Base-by-base conservation (phyloP, 2,329 filamentous ascomycete species). In the Diaporthe sp. region DNA sequence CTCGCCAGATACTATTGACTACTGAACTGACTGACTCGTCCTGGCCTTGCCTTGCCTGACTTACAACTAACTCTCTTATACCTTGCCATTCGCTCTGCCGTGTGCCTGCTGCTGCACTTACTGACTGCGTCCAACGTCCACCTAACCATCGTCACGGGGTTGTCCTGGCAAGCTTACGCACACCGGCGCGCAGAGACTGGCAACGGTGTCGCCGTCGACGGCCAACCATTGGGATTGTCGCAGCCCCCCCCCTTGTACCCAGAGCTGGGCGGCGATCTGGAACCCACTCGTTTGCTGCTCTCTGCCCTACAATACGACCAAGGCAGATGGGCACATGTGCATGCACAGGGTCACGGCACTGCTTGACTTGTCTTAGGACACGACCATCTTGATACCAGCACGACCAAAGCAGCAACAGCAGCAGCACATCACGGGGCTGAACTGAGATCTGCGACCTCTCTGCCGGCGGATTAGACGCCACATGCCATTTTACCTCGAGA, bases 311-410 rank as follows among this genome's bases (percentile, higher is more conserved):
- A 34, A 55, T 57, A 65, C 71, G 58, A 65, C 34, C 71, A 65
- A 65, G 46, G 46, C 58, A 65, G 46, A 42, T 59, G 46, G 71
- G 71, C 58, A 53, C 58, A 65, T 73, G 57, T 62, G 58, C 71
- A 65, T 57, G 71, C 71, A 61, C 58, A 65, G 61, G 71, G 71
- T 65, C 58, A 73, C 58, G 71, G 71, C 71, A 53, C 58, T 44
- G 71, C 34, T 65, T 65, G 46, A 73, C 46, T 69, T 55, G 65
- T 69, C 34, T 55, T 69, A 55, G 65, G 65, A 39, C 49, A 39
- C 46, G 65, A 55, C 65, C 46, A 69, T 69, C 65, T 69, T 69
- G 65, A 25, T 69, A 69, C 65, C 65, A 51, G 22, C 65, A 31
- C 19, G 44, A 68, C 44, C 65, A 55, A 39, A 55, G 19, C 65